These are phyloP conservation scores for Fraxinus ornus DNA, from an alignment of 305 asterid genomes.

Conservation along the genomic window DNA sequence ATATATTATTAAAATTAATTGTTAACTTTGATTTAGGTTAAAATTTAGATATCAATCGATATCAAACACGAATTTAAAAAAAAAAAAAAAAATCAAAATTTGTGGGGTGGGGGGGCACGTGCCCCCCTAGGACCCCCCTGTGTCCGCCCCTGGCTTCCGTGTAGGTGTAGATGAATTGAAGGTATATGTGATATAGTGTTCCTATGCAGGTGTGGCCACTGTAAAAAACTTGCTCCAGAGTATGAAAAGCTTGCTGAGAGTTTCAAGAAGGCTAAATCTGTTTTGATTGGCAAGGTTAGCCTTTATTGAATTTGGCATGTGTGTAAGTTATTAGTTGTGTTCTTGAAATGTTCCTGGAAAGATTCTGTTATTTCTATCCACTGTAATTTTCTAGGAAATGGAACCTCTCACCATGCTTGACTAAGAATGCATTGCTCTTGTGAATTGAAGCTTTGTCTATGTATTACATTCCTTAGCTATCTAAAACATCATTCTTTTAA, in stretches of 20 bases:
- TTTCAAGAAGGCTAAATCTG: conserved; percentile 88
- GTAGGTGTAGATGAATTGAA: background rate
- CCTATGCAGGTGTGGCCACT: conserved; percentile 85
- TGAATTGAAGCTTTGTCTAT: background rate
- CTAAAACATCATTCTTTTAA: background rate
- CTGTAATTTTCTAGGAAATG: background rate
- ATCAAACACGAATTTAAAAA: too few species aligned
- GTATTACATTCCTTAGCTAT: background rate
- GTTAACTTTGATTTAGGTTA: too few species aligned
- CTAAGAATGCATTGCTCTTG: background rate
- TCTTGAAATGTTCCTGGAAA: background rate
- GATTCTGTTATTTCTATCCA: background rate
- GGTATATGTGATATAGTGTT: conserved; percentile 10
- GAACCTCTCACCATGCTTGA: background rate
- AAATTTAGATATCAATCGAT: too few species aligned
- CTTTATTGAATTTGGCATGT: background rate
- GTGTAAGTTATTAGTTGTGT: background rate
- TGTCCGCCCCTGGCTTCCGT: too few species aligned
- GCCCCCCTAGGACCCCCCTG: too few species aligned
- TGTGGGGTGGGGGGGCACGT: too few species aligned
- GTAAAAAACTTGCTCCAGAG: conserved; percentile 94
- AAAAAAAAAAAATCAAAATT: too few species aligned
- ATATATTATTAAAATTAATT: too few species aligned
- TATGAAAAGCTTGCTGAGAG: conserved; percentile 85
- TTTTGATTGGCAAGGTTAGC: conserved; percentile 88